These are phyloP conservation scores for Santalum album DNA, from an alignment of 164 flowering plant genomes.

Conservation along the genomic window DNA sequence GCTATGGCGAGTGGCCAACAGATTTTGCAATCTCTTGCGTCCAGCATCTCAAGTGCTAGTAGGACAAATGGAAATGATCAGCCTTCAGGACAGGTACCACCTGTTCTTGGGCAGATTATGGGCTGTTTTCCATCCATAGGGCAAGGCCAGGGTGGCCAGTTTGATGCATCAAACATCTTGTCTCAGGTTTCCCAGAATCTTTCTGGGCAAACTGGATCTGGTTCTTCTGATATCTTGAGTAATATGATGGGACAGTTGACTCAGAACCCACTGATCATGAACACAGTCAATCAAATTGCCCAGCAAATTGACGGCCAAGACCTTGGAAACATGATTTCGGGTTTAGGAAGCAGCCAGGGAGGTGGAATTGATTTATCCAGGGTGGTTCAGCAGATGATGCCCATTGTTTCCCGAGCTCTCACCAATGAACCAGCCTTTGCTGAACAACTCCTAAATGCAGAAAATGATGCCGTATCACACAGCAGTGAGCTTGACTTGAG, in stretches of 20 bases:
- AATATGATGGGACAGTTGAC: conserved; percentile 71
- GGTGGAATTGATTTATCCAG: conserved; percentile 73
- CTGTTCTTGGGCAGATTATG: conserved; percentile 16
- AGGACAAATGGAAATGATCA: conserved; percentile 14
- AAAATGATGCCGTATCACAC: conserved; percentile 15
- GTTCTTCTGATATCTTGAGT: conserved; percentile 66
- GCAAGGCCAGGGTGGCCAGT: conserved; percentile 29
- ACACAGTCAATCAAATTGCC: conserved; percentile 65
- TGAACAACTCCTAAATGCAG: conserved; percentile 17
- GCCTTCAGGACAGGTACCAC: conserved; percentile 15
- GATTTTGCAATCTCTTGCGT: conserved; percentile 48
- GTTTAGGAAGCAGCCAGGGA: conserved; percentile 47
- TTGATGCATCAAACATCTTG: conserved; percentile 52
- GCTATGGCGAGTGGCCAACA: conserved; percentile 29
- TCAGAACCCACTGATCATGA: conserved; percentile 71
- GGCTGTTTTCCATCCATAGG: conserved; percentile 13
- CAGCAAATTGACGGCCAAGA: conserved; percentile 67
- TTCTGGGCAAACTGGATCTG: conserved; percentile 78
- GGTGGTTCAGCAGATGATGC: conserved; percentile 97
- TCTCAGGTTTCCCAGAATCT: conserved; percentile 57
- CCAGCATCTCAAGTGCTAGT: conserved; percentile 22
- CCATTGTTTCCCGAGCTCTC: conserved; percentile 76
- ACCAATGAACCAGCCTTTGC: conserved; percentile 28
- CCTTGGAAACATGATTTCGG: conserved; percentile 50
- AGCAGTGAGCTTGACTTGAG: conserved; percentile 12